Percentiles rank a stretch among this genome's conserved stretches.
These are phyloP conservation scores for Nemania serpens DNA, from an alignment of 2,329 filamentous ascomycete genomes.

Conservation along the genomic window DNA sequence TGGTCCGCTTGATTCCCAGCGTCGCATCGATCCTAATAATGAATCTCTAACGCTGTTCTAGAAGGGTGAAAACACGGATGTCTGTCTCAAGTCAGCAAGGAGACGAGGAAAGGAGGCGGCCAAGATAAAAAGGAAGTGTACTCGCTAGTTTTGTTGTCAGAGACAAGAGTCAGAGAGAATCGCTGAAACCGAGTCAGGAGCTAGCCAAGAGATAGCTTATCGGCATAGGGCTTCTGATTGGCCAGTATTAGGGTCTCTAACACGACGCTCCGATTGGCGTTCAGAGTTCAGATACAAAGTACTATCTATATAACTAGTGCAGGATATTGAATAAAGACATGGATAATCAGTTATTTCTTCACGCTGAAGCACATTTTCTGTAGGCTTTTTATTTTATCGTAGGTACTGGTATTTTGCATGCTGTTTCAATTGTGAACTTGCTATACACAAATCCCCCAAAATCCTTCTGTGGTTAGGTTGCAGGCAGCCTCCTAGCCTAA, in stretches of 20 bases:
- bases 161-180: background rate
- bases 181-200: conserved; percentile 12
- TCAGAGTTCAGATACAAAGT: no score
- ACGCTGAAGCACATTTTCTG: no score
- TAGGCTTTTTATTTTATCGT: no score
- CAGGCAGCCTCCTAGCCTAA: background rate
- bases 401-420: no score
- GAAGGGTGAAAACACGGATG: conserved; percentile 9
- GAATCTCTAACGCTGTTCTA: background rate
- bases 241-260: background rate
- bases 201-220: background rate
- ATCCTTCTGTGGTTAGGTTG: background rate
- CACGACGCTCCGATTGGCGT: conserved; percentile 18
- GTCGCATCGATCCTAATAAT: conserved; percentile 8
- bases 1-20: background rate
- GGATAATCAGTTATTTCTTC: no score
- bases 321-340: no score
- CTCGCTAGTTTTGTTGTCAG: background rate
- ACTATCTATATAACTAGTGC: no score
- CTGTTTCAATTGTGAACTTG: background rate
- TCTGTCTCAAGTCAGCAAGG: conserved; percentile 13
- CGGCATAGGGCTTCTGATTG: background rate
- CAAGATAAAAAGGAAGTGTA: no score
- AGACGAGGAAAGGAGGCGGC: background rate
- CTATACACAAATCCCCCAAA: background rate